Evolutionary conservation across 331 rosid species (phyloP), one percentile per base, ranked within the genome.

Genomic region (Malus hybrid): DNA sequence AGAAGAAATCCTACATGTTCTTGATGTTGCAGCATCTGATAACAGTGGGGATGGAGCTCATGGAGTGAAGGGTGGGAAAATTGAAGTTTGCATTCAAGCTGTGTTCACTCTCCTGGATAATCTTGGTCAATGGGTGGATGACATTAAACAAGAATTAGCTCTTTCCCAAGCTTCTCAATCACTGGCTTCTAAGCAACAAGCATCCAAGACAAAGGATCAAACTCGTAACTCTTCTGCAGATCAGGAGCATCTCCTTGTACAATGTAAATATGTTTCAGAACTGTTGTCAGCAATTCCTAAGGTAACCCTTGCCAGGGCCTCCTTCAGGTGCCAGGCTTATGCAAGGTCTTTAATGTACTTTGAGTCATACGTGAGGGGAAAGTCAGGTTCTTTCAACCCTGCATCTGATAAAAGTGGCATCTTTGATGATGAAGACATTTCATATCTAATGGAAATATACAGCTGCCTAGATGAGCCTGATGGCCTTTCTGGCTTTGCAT

Each of bases 101-200:
- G 96, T 94, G 77, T 94, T 94, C 85, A 94, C 95, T 77, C 99
- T 94, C 80, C 97, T 94, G 79, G 99, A 94, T 86, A 94, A 92
- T 86, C 96, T 94, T 70, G 97, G 99, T 73, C 97, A 94, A 81
- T 94, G 97, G 99, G 90, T 81, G 84, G 97, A 94, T 83, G 97
- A 92, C 76, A 87, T 88, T 82, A 89, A 86, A 79, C 99, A 89
- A 81, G 96, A 87, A 76, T 86, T 92, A 75, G 93, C 97, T 57
- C 93, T 93, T 83, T 90, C 90, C 73, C 87, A 71, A 61, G 79
- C 88, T 63, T 70, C 85, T 65, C 91, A 83, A 24, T 69, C 89
- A 69, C 55, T 68, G 52, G 86, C 83, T 70, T 77, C 94, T 56
- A 92, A 89, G 88, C 96, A 86, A 75, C 96, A 81, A 55, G 69